Percentiles rank a stretch among this genome's conserved stretches.
These are phyloP conservation scores for Phalaenopsis equestris DNA, from an alignment of 106 monocot genomes.

Conservation along the genomic window DNA sequence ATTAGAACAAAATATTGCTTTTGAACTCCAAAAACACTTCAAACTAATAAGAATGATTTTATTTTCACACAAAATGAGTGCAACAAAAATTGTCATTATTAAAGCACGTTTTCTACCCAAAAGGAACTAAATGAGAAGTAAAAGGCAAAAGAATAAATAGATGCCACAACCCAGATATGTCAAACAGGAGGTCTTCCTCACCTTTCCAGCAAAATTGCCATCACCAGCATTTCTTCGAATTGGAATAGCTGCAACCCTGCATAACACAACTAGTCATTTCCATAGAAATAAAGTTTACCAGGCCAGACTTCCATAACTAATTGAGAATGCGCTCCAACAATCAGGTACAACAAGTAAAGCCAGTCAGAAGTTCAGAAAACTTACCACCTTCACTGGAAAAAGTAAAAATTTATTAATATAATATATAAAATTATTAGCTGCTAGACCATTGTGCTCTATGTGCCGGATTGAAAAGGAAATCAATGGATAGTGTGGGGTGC, in stretches of 20 bases:
- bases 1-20: not conserved
- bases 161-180: not conserved
- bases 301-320: not conserved
- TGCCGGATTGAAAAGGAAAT: not conserved
- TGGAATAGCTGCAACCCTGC: constrained; percentile 5
- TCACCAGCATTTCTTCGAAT: not conserved
- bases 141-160: not conserved
- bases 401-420: not conserved
- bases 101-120: not conserved
- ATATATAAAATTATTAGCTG: not conserved
- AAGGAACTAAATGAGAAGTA: not conserved
- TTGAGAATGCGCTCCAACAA: not conserved
- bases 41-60: not conserved
- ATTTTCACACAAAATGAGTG: not conserved
- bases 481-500: not conserved
- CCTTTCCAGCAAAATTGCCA: constrained; percentile 8
- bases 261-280: not conserved
- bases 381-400: constrained; percentile 1
- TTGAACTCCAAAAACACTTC: not conserved
- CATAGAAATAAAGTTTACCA: not conserved
- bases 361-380: not conserved
- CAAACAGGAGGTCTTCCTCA: not conserved
- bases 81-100: not conserved
- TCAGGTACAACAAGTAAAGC: not conserved
- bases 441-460: not conserved